Base-by-base conservation (phyloP, 805 yeast species). In the Metschnikowia sp. region DNA sequence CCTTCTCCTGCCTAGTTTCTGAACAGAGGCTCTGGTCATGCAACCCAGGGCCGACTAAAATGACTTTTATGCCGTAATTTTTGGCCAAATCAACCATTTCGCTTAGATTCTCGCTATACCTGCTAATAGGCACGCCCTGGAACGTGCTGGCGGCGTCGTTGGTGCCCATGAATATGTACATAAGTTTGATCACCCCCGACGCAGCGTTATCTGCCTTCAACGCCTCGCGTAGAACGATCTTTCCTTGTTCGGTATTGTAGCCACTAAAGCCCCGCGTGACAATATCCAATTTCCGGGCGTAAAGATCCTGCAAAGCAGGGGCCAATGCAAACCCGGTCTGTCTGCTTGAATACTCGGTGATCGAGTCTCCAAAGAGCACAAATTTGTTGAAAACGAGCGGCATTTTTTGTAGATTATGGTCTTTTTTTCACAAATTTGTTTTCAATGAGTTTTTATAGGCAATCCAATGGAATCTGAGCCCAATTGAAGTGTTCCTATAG, bases 181-280 rank as follows among this genome's bases (percentile, higher is more conserved):
- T 70, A 40, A 77, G 65, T 51, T 82, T 64, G 32, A 69, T 48
- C 26, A 58, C 53, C 12, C 57, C 57, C 29, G 49, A 46, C 1
- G 45, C 42, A 3, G 52, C 56, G 42, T 54, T 53, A 40, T 66
- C 87, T 4, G 64, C 57, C 19, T 74, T 69, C 32, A 88, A 63
- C 4, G 87, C 55, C 40, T 71, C 64, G 13, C 68, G 70, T 29
- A 71, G 54, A 7, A 69, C 52, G 1, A 52, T 36, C 9, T 70
- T 58, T 0, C 79, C 89, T 66, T 83, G 83, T 32, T 80, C 77
- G 0, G 90, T 67, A 55, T 77, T 87, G 68, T 87, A 90, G 0
- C 97, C 97, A 1, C 81, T 61, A 58, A 70, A 88, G 0, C 97
- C 97, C 49, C 96, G 70, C 36, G 79, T 82, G 1, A 89, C 58